A percentile compares a stretch with the other conserved stretches of the same genome.
These are phyloP conservation scores for Medicago lupulina DNA, from an alignment of 306 rosid species.

Conservation along the genomic window DNA sequence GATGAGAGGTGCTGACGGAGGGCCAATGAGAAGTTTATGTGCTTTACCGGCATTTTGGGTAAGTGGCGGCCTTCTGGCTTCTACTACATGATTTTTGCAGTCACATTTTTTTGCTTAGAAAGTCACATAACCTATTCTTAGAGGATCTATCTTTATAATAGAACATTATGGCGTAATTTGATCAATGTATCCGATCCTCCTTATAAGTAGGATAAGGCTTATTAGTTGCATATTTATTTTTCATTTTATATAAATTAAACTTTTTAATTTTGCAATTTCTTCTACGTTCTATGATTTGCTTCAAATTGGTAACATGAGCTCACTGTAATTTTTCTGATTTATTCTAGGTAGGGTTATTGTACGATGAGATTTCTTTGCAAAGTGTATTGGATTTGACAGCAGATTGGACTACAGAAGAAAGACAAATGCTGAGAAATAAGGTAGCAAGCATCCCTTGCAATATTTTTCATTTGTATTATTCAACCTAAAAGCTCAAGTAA, in stretches of 20 bases:
- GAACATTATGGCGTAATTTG: no score
- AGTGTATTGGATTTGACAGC: slow-evolving; percentile 78
- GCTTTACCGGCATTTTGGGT: slow-evolving; percentile 99
- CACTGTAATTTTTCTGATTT: slow-evolving; percentile 41
- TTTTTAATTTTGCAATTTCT: no score
- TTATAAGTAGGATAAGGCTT: no score
- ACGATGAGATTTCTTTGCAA: slow-evolving; percentile 86
- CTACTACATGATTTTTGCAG: slow-evolving; percentile 21
- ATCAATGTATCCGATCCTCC: no score
- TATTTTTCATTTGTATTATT: slow-evolving; percentile 29
- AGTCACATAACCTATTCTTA: slow-evolving; percentile 13
- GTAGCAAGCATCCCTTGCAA: slow-evolving; percentile 48
- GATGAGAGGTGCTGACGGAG: slow-evolving; percentile 99
- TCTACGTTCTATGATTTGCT: slow-evolving; percentile 32
- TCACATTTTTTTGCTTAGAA: slow-evolving; percentile 32
- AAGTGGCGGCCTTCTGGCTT: background rate
- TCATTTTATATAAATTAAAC: no score
- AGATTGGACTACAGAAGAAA: slow-evolving; percentile 91
- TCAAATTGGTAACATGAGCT: slow-evolving; percentile 33
- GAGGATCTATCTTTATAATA: no score
- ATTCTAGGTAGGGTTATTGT: slow-evolving; percentile 88
- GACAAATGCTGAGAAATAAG: slow-evolving; percentile 91
- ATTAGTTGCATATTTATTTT: no score
- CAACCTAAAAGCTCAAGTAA: no score
- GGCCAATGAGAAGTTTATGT: slow-evolving; percentile 98